These are phyloP conservation scores for Colletotrichum trifolii DNA, from an alignment of 2,329 filamentous ascomycete species.

Conservation along the genomic window DNA sequence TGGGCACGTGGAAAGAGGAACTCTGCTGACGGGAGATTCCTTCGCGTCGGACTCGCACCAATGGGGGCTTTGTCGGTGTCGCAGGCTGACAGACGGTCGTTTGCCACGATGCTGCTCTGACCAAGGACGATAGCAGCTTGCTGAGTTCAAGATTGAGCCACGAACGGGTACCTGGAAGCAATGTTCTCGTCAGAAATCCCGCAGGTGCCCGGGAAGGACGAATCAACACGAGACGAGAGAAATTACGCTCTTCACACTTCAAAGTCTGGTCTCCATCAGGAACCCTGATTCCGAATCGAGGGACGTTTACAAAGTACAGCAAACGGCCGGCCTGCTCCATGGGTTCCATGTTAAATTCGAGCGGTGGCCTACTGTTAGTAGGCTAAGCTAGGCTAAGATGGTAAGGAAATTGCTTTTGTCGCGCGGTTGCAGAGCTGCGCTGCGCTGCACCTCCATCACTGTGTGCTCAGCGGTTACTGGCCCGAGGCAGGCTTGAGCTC, in stretches of 20 bases:
- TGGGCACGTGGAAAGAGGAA: not conserved
- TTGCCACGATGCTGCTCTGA: conserved; percentile 14
- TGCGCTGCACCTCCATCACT: conserved; percentile 34
- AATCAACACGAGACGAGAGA: not conserved
- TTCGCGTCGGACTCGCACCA: not conserved
- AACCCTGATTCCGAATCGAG: conserved; percentile 2
- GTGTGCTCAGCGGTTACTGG: conserved; percentile 31
- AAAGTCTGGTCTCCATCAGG: conserved; percentile 8
- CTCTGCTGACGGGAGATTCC: conserved; percentile 22
- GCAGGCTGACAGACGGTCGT: conserved; percentile 4
- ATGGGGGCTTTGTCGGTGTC: not conserved
- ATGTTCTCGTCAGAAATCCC: too few relatives aligned
- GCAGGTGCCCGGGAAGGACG: too few relatives aligned
- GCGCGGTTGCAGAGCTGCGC: conserved; percentile 36
- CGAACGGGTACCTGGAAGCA: too few relatives aligned
- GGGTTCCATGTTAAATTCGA: not conserved
- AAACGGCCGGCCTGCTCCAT: not conserved
- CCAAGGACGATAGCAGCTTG: conserved; percentile 5
- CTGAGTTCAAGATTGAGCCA: not conserved
- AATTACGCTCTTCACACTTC: not conserved
- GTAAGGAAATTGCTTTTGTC: conserved; percentile 24
- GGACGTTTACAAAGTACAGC: not conserved
- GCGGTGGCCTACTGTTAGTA: not conserved
- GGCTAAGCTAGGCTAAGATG: not conserved
- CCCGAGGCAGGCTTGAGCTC: conserved; percentile 21